A percentile compares a stretch with the other conserved stretches of the same genome.
phyloP scores from a whole-genome alignment of 2,329 filamentous ascomycete genomes.

The Fusarium brachygibbosum region DNA sequence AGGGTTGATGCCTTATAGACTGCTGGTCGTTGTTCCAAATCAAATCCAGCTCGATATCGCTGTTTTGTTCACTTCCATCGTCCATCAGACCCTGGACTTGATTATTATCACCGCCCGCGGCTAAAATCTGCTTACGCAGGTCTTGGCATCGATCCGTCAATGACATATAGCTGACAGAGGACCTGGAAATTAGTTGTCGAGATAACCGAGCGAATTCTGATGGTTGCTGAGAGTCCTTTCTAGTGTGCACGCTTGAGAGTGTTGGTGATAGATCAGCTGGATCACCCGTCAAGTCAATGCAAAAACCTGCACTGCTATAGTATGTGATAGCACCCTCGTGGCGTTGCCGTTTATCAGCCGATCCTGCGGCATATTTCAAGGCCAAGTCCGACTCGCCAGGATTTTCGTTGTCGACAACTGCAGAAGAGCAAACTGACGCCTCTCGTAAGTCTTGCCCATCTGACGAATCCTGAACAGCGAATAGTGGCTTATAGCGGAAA shows the following conservation, averaged over 20 bases:
- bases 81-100: constrained; percentile 51
- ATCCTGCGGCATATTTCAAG: constrained; percentile 62
- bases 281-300: constrained; percentile 82
- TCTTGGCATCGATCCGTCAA: constrained; percentile 57
- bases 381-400: constrained; percentile 61
- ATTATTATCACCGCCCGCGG: constrained; percentile 42
- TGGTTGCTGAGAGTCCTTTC: constrained; percentile 12
- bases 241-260: constrained; percentile 60
- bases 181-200: constrained; percentile 64
- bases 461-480: constrained; percentile 64
- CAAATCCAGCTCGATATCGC: no score
- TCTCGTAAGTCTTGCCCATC: constrained; percentile 63
- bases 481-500: constrained; percentile 75
- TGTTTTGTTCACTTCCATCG: no score
- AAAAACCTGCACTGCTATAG: constrained; percentile 84
- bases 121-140: constrained; percentile 24
- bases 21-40: no score
- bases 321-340: constrained; percentile 84
- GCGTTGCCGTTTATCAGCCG: constrained; percentile 65
- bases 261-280: constrained; percentile 62
- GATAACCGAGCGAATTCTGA: constrained; percentile 43
- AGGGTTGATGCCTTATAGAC: no score
- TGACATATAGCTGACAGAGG: constrained; percentile 62
- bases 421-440: constrained; percentile 64
- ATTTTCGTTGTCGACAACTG: constrained; percentile 62